Evolutionary conservation across 768 basidiomycete genomes (phyloP).

Genomic region (Nidularia pulvinata): DNA sequence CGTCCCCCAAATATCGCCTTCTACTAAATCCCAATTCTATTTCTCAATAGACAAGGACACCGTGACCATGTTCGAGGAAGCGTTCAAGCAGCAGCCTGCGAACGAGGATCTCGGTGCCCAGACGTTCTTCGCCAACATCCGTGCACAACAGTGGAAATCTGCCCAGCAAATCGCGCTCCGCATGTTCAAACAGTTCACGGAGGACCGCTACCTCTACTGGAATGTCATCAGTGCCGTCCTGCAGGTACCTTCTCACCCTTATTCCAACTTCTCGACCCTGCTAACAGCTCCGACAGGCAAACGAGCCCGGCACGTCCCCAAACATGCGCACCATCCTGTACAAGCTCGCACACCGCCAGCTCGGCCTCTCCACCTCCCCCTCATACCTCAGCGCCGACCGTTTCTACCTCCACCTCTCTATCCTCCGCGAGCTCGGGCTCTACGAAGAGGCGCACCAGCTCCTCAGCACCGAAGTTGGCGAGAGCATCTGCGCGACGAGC

Average conservation of each 20-base stretch:
- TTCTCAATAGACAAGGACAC: constrained; percentile 62
- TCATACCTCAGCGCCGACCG: constrained; percentile 71
- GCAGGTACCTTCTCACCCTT: constrained; percentile 45
- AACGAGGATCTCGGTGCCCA: constrained; percentile 87
- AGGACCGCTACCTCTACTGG: constrained; percentile 85
- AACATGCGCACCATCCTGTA: constrained; percentile 68
- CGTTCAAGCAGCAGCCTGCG: constrained; percentile 75
- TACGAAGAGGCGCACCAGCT: constrained; percentile 72
- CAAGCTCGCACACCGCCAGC: constrained; percentile 76
- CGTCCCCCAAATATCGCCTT: constrained; percentile 8
- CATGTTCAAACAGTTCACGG: constrained; percentile 84
- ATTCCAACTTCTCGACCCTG: background rate
- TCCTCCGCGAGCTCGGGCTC: constrained; percentile 68
- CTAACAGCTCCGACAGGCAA: constrained; percentile 47
- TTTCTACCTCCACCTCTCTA: constrained; percentile 72
- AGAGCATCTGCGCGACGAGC: constrained; percentile 65
- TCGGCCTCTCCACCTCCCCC: constrained; percentile 61
- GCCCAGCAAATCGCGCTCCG: constrained; percentile 84
- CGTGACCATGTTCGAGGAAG: constrained; percentile 84
- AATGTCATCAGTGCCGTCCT: constrained; percentile 77
- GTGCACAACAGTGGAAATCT: constrained; percentile 81
- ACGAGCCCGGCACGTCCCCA: constrained; percentile 59
- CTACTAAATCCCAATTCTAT: background rate
- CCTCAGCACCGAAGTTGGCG: constrained; percentile 68
- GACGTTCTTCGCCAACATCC: constrained; percentile 83